Conservation (phyloP, 2,329 filamentous ascomycete species). For the Lachnellula arida region DNA sequence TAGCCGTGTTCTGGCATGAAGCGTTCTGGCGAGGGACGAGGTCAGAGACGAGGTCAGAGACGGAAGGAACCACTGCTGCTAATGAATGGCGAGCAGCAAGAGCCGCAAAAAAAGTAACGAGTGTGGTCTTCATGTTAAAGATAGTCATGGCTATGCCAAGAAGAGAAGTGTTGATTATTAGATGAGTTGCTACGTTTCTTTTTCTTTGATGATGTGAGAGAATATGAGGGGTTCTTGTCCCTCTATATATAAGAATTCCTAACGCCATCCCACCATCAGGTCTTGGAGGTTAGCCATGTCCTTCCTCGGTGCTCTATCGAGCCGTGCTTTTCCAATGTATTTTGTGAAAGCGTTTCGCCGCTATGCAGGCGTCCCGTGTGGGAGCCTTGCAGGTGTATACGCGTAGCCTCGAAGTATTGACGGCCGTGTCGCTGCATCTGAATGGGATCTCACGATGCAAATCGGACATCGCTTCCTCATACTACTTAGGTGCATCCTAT, state of each 20-base stretch:
- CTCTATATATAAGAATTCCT: not conserved
- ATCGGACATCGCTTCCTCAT: not conserved
- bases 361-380: no score
- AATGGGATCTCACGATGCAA: not conserved
- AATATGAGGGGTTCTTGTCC: constrained; percentile 1
- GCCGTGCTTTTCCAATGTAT: not conserved
- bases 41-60: constrained; percentile 7
- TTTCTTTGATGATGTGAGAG: constrained; percentile 3
- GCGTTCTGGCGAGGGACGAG: not conserved
- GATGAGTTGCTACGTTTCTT: not conserved
- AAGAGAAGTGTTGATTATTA: constrained; percentile 13
- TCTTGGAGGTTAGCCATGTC: not conserved
- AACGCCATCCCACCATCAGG: not conserved
- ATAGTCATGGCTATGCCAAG: constrained; percentile 8
- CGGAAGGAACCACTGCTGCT: constrained; percentile 20
- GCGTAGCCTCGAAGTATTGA: constrained; percentile 3
- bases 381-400: constrained; percentile 6
- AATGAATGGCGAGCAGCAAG: constrained; percentile 16
- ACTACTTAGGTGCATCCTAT: not conserved
- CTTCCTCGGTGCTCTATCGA: no score
- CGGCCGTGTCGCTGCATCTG: not conserved
- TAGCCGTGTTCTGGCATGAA: constrained; percentile 28
- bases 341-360: not conserved
- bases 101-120: constrained; percentile 20
- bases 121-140: constrained; percentile 27